Evolutionary conservation across 176 grass and related monocot genomes (phyloP).

Genomic region (Juncus effusus): DNA sequence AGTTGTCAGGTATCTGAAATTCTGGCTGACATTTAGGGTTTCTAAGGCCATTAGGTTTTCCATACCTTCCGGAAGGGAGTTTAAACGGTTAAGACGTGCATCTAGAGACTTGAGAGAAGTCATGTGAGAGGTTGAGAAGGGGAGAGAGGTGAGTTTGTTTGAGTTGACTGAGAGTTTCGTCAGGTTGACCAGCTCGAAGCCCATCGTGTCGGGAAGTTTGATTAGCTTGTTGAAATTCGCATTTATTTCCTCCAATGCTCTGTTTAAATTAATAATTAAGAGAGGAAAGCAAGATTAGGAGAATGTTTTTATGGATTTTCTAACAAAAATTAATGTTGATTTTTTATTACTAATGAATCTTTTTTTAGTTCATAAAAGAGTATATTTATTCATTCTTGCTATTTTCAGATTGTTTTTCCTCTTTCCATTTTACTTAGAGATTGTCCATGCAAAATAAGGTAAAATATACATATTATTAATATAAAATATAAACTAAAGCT

Average conservation of each 20-base stretch:
- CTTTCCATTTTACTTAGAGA: neutral
- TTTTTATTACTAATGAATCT: neutral
- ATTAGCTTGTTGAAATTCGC: constrained; percentile 94
- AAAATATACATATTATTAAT: neutral
- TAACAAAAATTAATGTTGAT: neutral
- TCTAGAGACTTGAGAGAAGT: constrained; percentile 55
- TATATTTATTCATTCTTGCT: neutral
- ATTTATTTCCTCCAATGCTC: constrained; percentile 77
- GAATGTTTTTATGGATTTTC: neutral
- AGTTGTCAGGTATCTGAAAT: constrained; percentile 68
- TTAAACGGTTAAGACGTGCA: constrained; percentile 87
- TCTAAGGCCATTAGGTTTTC: constrained; percentile 68
- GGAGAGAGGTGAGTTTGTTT: constrained; percentile 71
- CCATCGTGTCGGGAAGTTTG: constrained; percentile 78
- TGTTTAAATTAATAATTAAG: constrained; percentile 11
- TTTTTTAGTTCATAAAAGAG: too few species aligned
- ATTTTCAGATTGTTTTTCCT: neutral
- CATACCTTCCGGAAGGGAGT: constrained; percentile 53
- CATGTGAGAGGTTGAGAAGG: constrained; percentile 82
- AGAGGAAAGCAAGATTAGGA: constrained; percentile 24
- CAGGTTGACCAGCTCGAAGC: constrained; percentile 78
- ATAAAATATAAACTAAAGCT: neutral
- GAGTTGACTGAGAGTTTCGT: constrained; percentile 73
- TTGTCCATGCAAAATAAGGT: neutral
- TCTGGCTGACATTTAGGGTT: constrained; percentile 88